A percentile compares a stretch with the other conserved stretches of the same genome.
These are phyloP conservation scores for Ceratocystis diversiconidia DNA, from an alignment of 2,329 filamentous ascomycete species.

Conservation along the genomic window DNA sequence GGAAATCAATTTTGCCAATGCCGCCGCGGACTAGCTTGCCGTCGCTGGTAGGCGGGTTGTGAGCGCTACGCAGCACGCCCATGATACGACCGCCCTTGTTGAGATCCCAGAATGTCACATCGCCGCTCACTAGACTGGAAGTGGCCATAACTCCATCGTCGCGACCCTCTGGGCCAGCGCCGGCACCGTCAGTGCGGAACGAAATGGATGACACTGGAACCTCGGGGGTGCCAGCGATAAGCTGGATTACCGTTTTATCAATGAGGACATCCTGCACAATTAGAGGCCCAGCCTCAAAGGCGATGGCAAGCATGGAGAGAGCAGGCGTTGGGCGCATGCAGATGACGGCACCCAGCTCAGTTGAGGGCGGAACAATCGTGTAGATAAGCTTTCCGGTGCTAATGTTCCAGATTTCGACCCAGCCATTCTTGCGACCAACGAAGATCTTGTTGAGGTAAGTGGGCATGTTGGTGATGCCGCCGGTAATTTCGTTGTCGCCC, in stretches of 20 bases:
- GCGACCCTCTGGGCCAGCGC: slow-evolving; percentile 74
- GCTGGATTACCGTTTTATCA: slow-evolving; percentile 56
- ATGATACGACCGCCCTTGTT: slow-evolving; percentile 77
- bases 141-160: slow-evolving; percentile 91
- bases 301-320: slow-evolving; percentile 72
- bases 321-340: slow-evolving; percentile 74
- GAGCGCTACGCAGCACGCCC: slow-evolving; percentile 74
- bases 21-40: slow-evolving; percentile 52
- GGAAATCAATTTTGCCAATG: slow-evolving; percentile 76
- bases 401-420: slow-evolving; percentile 94
- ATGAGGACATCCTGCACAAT: slow-evolving; percentile 68
- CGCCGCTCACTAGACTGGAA: slow-evolving; percentile 60
- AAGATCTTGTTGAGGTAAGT: slow-evolving; percentile 96
- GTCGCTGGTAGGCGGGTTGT: slow-evolving; percentile 54
- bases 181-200: slow-evolving; percentile 78
- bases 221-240: slow-evolving; percentile 52
- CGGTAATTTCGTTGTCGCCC: slow-evolving; percentile 55
- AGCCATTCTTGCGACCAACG: slow-evolving; percentile 72
- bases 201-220: slow-evolving; percentile 66
- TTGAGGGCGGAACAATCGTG: slow-evolving; percentile 64
- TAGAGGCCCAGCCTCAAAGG: slow-evolving; percentile 66
- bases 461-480: slow-evolving; percentile 73
- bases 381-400: slow-evolving; percentile 85
- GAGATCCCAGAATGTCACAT: slow-evolving; percentile 92
- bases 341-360: slow-evolving; percentile 66